Percentiles rank a stretch among this genome's conserved stretches.
phyloP scores from a whole-genome alignment of 1,284 basidiomycete species.

The Apiotrichum montevideense region DNA sequence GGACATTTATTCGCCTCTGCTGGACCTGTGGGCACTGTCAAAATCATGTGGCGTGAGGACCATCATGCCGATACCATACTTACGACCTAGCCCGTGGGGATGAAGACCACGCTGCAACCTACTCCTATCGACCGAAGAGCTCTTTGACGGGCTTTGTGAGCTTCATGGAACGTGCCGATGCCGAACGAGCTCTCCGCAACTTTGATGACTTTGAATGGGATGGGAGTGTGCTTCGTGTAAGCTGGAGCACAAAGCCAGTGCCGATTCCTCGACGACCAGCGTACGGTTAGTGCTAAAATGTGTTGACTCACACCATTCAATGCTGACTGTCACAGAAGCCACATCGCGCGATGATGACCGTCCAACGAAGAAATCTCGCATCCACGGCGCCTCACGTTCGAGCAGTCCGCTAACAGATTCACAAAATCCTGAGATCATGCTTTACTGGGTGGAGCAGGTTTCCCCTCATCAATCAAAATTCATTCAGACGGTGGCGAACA shows the following conservation, averaged over 20 bases:
- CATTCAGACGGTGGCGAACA: slow-evolving; percentile 73
- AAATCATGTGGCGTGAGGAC: slow-evolving; percentile 90
- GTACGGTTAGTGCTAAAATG: slow-evolving; percentile 61
- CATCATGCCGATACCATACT: slow-evolving; percentile 46
- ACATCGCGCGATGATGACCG: not conserved
- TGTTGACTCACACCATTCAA: not conserved
- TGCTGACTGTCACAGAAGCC: too few relatives aligned
- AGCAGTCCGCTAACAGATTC: too few relatives aligned
- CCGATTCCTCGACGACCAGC: slow-evolving; percentile 70
- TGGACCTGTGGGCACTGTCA: slow-evolving; percentile 55
- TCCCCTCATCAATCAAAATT: slow-evolving; percentile 71
- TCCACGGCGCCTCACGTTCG: not conserved
- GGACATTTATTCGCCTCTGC: slow-evolving; percentile 74
- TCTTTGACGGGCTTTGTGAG: slow-evolving; percentile 91
- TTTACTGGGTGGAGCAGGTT: slow-evolving; percentile 49
- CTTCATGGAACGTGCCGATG: slow-evolving; percentile 86
- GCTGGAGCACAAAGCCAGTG: slow-evolving; percentile 87
- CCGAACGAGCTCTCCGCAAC: slow-evolving; percentile 76
- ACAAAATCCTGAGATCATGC: not conserved
- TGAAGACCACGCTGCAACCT: not conserved
- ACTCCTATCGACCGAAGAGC: slow-evolving; percentile 52
- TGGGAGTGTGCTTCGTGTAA: slow-evolving; percentile 72
- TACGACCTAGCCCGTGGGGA: not conserved
- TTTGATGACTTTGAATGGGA: slow-evolving; percentile 90
- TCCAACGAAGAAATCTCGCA: slow-evolving; percentile 1